phyloP scores from a whole-genome alignment of 2,329 filamentous ascomycete species.

The Lecanoromycetidae sp. region DNA sequence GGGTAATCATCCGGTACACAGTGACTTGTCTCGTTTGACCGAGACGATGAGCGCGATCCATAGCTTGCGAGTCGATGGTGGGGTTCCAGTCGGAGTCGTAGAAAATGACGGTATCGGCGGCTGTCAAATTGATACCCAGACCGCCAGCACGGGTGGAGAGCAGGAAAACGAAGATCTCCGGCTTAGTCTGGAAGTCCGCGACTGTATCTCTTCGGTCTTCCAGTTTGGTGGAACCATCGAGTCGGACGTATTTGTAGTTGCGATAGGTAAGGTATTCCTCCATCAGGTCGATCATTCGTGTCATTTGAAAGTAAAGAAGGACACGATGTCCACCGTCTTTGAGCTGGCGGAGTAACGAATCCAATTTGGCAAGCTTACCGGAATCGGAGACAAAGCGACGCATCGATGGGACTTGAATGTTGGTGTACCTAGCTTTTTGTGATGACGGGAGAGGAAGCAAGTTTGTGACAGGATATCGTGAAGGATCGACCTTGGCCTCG shows the following conservation, averaged over 20 bases:
- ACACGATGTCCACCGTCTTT: conserved; percentile 91
- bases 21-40: conserved; percentile 93
- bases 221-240: conserved; percentile 93
- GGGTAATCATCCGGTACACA: conserved; percentile 93
- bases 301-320: conserved; percentile 99
- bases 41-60: conserved; percentile 96
- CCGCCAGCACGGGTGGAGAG: conserved; percentile 93
- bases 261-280: conserved; percentile 97
- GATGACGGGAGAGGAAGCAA: conserved; percentile 69
- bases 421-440: conserved; percentile 72
- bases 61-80: conserved; percentile 95
- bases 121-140: conserved; percentile 92
- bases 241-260: conserved; percentile 95
- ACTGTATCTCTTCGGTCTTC: conserved; percentile 96
- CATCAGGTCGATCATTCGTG: conserved; percentile 98
- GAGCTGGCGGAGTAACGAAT: conserved; percentile 73
- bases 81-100: conserved; percentile 99
- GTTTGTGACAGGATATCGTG: conserved; percentile 49
- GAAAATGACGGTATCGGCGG: conserved; percentile 96
- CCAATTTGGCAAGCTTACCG: conserved; percentile 85
- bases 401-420: conserved; percentile 92
- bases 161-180: conserved; percentile 94
- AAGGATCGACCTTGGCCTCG: conserved; percentile 55
- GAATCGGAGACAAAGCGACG: conserved; percentile 94
- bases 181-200: conserved; percentile 85